Percentiles rank a stretch among this genome's conserved stretches.
phyloP scores from a whole-genome alignment of 208 protist species.

The Strigomonas galati region DNA sequence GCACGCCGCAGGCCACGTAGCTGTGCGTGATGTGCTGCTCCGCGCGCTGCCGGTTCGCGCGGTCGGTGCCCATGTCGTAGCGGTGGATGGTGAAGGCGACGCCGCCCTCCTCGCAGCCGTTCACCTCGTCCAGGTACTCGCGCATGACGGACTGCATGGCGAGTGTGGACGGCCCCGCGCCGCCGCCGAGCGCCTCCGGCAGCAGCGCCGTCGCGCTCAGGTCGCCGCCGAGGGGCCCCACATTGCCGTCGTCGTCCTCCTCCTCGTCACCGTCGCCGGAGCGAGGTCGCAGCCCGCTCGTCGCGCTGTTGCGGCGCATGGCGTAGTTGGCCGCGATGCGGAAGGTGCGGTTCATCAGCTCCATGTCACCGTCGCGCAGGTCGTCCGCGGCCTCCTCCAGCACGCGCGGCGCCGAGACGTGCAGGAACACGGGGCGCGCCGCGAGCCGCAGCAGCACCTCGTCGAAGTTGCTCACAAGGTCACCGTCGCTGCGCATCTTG shows the following conservation, averaged over 20 bases:
- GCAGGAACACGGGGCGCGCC: slow-evolving; percentile 50
- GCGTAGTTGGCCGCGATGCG: slow-evolving; percentile 27
- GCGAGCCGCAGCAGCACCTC: slow-evolving; percentile 58
- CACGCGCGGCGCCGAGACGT: slow-evolving; percentile 40
- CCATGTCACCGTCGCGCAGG: slow-evolving; percentile 17
- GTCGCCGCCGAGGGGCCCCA: background rate
- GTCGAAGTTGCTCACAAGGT: slow-evolving; percentile 53
- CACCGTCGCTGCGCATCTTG: slow-evolving; percentile 73
- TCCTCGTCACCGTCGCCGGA: background rate
- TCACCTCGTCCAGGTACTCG: slow-evolving; percentile 65
- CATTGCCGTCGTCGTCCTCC: background rate
- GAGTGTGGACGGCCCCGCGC: slow-evolving; percentile 3
- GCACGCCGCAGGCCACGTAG: slow-evolving; percentile 45
- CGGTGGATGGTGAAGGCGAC: slow-evolving; percentile 62
- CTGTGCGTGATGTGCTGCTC: slow-evolving; percentile 46
- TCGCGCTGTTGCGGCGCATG: slow-evolving; percentile 9
- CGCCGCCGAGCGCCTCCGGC: slow-evolving; percentile 6
- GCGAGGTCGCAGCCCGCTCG: slow-evolving; percentile 4
- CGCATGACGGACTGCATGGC: slow-evolving; percentile 29
- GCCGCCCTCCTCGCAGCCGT: slow-evolving; percentile 62
- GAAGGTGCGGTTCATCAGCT: slow-evolving; percentile 39
- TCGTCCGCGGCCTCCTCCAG: slow-evolving; percentile 18
- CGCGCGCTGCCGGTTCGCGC: slow-evolving; percentile 45
- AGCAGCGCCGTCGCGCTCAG: slow-evolving; percentile 12
- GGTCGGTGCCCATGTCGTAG: slow-evolving; percentile 61